A percentile compares a stretch with the other conserved stretches of the same genome.
phyloP scores from a whole-genome alignment of 2,329 filamentous ascomycete genomes.

The Penicillium sp. region DNA sequence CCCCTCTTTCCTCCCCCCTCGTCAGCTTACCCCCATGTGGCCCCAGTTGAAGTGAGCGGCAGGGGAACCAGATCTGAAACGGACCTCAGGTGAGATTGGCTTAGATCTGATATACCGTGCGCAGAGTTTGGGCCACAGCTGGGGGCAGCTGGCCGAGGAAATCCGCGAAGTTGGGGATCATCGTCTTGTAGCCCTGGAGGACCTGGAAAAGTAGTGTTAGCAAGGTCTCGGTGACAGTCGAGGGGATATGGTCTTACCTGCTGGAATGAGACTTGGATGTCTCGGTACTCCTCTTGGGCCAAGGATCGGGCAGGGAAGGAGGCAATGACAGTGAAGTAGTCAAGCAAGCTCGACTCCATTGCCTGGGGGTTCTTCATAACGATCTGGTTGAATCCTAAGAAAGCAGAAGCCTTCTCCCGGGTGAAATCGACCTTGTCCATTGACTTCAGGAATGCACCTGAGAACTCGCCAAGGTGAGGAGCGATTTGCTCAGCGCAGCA shows the following conservation, averaged over 20 bases:
- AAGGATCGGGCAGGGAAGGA: constrained; percentile 63
- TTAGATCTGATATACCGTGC: constrained; percentile 45
- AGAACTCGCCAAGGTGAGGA: constrained; percentile 76
- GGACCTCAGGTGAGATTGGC: not conserved
- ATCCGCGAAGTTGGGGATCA: constrained; percentile 51
- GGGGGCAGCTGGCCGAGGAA: constrained; percentile 46
- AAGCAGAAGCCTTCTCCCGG: constrained; percentile 91
- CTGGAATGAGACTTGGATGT: constrained; percentile 72
- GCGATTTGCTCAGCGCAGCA: constrained; percentile 75
- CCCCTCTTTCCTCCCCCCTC: not conserved
- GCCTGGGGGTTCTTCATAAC: constrained; percentile 85
- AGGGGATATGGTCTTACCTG: constrained; percentile 58
- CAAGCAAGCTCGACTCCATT: constrained; percentile 80
- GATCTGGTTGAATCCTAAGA: constrained; percentile 84
- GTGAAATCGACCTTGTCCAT: constrained; percentile 85
- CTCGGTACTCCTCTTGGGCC: constrained; percentile 60
- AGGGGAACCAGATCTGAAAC: not conserved
- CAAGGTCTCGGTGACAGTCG: not conserved
- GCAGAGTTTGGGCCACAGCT: constrained; percentile 44
- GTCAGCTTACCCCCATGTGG: not conserved
- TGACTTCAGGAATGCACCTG: constrained; percentile 74
- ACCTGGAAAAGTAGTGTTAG: constrained; percentile 30
- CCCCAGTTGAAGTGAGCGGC: not conserved
- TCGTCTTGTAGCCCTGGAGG: constrained; percentile 49
- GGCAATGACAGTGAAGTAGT: constrained; percentile 84